Base-by-base conservation (phyloP, 768 basidiomycete genomes). In the Tulasnella calospora region DNA sequence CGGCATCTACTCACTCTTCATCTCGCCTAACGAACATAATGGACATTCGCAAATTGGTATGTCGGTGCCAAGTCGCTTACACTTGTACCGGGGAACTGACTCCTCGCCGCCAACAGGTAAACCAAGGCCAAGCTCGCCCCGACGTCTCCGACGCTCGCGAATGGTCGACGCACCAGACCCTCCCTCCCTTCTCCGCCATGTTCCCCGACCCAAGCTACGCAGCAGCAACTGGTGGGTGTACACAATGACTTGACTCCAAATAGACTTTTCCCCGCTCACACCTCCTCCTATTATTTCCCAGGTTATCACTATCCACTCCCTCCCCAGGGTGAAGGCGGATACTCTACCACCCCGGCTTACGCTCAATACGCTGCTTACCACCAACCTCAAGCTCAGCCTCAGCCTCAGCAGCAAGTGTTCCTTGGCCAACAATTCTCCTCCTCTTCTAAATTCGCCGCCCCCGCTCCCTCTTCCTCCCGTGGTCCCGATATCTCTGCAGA, bases 1-100 rank as follows among this genome's bases (percentile, higher is more conserved):
- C 61, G 27, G 27, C 30, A 35, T 57, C 55, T 30, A n/a, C 55
- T 27, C 61, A 30, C 23, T 35, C 61, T 30, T 30, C 61, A 67
- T 74, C 44, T 55, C 74, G 12, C 21, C 74, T 47, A n/a, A 46
- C 74, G 23, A 27, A 17, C 74, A 27, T 57, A 35, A 78, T 78
- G 77, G 77, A 78, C 27, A 78, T 78, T 40, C 41, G 71, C 35
- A 78, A 78, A 78, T n/a, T 78, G 13, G 77, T 78, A 33, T 21
- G 77, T 77, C 7, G 3, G 13, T 55, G 15, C 23, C 17, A 33
- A 57, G n/a, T 70, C 67, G 44, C 44, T 44, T 44, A 44, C 44
- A 44, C 1, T 44, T 15, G 44, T 15, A 47, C 40, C 7, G 36
- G 36, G 74, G 40, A n/a, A n/a, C n/a, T n/a, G n/a, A n/a, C n/a